These are phyloP conservation scores for Aureobasidium leucospermi DNA, from an alignment of 2,329 filamentous ascomycete species.

Conservation along the genomic window DNA sequence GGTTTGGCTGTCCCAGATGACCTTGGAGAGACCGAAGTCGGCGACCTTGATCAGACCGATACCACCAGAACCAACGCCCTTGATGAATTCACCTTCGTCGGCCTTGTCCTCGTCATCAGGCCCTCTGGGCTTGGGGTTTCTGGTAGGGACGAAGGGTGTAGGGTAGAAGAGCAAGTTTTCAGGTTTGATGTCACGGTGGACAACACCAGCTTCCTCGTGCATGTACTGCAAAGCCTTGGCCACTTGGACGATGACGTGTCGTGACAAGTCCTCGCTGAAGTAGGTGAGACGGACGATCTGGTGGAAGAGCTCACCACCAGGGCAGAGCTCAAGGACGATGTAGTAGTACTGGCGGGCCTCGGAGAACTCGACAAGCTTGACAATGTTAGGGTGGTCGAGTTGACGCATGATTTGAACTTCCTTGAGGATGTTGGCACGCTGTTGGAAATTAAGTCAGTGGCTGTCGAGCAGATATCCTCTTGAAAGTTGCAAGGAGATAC, in stretches of 20 bases:
- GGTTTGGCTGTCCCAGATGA: conserved; percentile 95
- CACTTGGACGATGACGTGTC: conserved; percentile 91
- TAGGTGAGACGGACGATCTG: conserved; percentile 97
- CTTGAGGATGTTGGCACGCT: conserved; percentile 97
- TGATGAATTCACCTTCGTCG: conserved; percentile 89
- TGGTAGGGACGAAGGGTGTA: conserved; percentile 71
- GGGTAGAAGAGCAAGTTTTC: conserved; percentile 95
- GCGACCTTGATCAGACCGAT: conserved; percentile 96
- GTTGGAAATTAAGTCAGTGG: conserved; percentile 36
- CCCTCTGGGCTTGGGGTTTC: conserved; percentile 68
- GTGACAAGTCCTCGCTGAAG: conserved; percentile 90
- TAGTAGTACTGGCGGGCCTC: conserved; percentile 96
- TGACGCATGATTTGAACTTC: conserved; percentile 99
- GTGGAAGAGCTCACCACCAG: conserved; percentile 94
- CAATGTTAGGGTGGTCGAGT: conserved; percentile 90
- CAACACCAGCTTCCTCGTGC: conserved; percentile 89
- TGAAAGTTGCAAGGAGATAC: conserved; percentile 19
- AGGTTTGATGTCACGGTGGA: conserved; percentile 97
- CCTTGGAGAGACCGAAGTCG: conserved; percentile 94
- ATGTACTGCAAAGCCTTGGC: conserved; percentile 91
- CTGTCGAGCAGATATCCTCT: conserved; percentile 15
- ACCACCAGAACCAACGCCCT: conserved; percentile 73
- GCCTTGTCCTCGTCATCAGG: conserved; percentile 95
- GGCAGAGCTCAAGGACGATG: conserved; percentile 90
- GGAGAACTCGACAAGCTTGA: conserved; percentile 87